Evolutionary conservation across 2,329 filamentous ascomycete genomes (phyloP).

Genomic region (Plectosphaerella sp.): DNA sequence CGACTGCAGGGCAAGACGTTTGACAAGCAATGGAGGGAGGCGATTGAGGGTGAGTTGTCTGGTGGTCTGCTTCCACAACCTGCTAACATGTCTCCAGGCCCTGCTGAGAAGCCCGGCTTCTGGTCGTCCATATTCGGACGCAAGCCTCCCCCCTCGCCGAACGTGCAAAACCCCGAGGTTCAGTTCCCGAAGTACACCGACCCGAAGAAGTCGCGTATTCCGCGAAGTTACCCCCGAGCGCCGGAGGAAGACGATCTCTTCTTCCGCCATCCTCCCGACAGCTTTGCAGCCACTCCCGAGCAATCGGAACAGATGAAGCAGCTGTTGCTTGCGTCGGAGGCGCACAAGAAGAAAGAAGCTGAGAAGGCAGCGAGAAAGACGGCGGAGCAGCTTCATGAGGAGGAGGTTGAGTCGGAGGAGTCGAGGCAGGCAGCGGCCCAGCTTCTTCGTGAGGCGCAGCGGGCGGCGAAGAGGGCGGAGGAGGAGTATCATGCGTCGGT

Average conservation of each 20-base stretch:
- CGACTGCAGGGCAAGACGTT: slow-evolving; percentile 19
- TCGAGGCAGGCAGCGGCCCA: too few species aligned
- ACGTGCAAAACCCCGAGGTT: neutral
- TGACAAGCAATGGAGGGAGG: slow-evolving; percentile 9
- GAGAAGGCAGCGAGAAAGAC: too few species aligned
- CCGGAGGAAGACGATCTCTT: neutral
- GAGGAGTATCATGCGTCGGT: too few species aligned
- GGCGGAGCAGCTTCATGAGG: too few species aligned
- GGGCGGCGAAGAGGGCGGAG: too few species aligned
- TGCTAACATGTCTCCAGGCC: neutral
- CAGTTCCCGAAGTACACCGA: neutral
- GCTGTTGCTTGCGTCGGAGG: too few species aligned
- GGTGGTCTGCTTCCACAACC: neutral
- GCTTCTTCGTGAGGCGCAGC: too few species aligned
- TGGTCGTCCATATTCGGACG: neutral
- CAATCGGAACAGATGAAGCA: too few species aligned
- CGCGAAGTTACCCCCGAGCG: neutral
- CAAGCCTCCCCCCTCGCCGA: neutral
- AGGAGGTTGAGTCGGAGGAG: too few species aligned
- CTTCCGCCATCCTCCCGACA: too few species aligned
- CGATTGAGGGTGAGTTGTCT: neutral
- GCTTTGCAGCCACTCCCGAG: too few species aligned
- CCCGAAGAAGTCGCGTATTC: neutral
- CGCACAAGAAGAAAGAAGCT: too few species aligned
- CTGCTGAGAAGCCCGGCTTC: neutral